Percentiles rank a stretch among this genome's conserved stretches.
phyloP scores from a whole-genome alignment of 192 early-diverging fungal genomes.

The Coemansia sp. region DNA sequence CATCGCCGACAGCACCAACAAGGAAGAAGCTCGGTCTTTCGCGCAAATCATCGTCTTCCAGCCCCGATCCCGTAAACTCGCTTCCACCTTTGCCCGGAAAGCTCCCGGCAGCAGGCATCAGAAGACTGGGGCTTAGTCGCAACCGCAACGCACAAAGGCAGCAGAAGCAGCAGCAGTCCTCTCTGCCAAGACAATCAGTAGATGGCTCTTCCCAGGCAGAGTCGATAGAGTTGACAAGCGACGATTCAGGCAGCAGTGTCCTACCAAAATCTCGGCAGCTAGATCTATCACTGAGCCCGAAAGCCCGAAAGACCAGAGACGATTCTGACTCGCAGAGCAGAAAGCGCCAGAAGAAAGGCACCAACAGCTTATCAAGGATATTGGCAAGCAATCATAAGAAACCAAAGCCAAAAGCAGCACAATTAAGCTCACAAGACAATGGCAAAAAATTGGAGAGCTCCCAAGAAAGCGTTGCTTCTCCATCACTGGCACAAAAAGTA shows the following conservation, averaged over 20 bases:
- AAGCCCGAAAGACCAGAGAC: background rate
- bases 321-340: background rate
- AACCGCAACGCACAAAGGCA: conserved; percentile 17
- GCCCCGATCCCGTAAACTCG: conserved; percentile 1
- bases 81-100: conserved; percentile 23
- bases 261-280: background rate
- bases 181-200: background rate
- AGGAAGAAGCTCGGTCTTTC: conserved; percentile 19
- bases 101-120: conserved; percentile 18
- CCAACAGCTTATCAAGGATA: conserved; percentile 16
- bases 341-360: background rate
- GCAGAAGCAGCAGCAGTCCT: background rate
- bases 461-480: background rate
- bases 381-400: conserved; percentile 13
- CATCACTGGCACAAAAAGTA: background rate
- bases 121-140: conserved; percentile 43
- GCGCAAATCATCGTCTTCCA: conserved; percentile 25
- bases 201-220: conserved; percentile 33
- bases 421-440: background rate
- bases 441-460: background rate
- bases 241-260: conserved; percentile 12
- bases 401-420: background rate
- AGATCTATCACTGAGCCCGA: background rate
- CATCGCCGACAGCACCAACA: background rate
- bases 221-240: conserved; percentile 35